Conservation (phyloP, 148 eudicot genomes). For the Chenopodium formosanum region DNA sequence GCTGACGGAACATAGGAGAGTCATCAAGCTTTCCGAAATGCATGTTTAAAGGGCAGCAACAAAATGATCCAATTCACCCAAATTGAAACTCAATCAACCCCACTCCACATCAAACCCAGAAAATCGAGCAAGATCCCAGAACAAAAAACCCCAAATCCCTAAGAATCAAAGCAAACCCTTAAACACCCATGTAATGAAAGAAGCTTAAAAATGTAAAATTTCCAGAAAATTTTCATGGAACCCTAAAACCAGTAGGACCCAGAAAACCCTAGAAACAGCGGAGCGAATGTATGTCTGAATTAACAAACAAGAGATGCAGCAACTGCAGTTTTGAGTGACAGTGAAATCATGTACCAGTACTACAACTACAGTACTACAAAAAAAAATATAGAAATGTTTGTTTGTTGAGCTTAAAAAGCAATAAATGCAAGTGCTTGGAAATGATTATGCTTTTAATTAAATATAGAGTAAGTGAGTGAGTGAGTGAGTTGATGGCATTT, state of each 20-base stretch:
- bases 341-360: slow-evolving; percentile 2
- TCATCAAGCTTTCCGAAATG: slow-evolving; percentile 94
- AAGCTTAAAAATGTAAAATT: background rate
- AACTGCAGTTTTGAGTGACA: slow-evolving; percentile 1
- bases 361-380: background rate
- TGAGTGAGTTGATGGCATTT: background rate
- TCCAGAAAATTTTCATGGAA: background rate
- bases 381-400: background rate
- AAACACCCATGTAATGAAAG: too few relatives aligned
- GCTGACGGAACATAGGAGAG: slow-evolving; percentile 98
- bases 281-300: slow-evolving; percentile 8
- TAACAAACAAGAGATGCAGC: slow-evolving; percentile 10
- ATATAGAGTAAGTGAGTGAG: background rate
- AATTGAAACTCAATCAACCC: background rate
- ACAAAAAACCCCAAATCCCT: too few relatives aligned
- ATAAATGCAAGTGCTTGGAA: slow-evolving; percentile 17
- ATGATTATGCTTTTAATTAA: slow-evolving; percentile 23
- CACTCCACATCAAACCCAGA: background rate
- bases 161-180: too few relatives aligned
- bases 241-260: slow-evolving; percentile 11
- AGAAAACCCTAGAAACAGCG: slow-evolving; percentile 31
- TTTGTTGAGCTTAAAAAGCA: background rate
- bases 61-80: background rate
- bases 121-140: background rate
- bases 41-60: slow-evolving; percentile 36